Base-by-base conservation (phyloP, 2,329 filamentous ascomycete genomes). In the Pleochaeta shiraiana region DNA sequence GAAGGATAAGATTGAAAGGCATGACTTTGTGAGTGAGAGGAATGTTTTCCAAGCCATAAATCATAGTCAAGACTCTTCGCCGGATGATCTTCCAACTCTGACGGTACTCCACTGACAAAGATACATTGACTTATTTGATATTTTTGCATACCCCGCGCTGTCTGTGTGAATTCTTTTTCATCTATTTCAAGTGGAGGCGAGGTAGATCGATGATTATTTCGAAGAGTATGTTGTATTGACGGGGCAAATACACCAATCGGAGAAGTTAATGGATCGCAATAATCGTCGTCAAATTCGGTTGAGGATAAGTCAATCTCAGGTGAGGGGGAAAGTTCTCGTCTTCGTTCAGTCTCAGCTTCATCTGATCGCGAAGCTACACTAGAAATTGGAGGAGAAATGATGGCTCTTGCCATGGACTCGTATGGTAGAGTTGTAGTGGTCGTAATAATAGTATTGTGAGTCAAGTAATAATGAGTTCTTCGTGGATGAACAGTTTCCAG, bases 131-230 rank as follows among this genome's bases (percentile, higher is more conserved):
- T 78, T 26, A 84, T 76, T 71, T 84, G 85, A 67, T 81, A 77
- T 73, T 82, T 84, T 66, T 74, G 74, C 70, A 97, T 82, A 61
- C 86, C 89, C 69, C 90, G 88, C 19, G 93, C 93, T 0, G 91
- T 97, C 75, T 95, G 89, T 6, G 92, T 96, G 72, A 98, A 98
- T 75, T 97, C 93, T 72, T 87, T 88, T 78, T 97, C 92, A 70
- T 97, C 92, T 70, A 88, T 90, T 76, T 97, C 92, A 43, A 97
- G 79, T 19, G 90, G 90, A 63, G 92, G 91, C 68, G 89, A 93
- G 28, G 87, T 84, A n/a, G 86, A 87, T 66, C 88, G 84, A 66
- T 84, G 80, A 67, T 82, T 83, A 7, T n/a, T 28, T 70, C 85
- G 81, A 61, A 77, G 74, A 63, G 79, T 76, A 67, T 76, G 70